Percentiles rank a stretch among this genome's conserved stretches.
Conservation (phyloP, 371 early-diverging fungal genomes). For the Mortierella sp. region DNA sequence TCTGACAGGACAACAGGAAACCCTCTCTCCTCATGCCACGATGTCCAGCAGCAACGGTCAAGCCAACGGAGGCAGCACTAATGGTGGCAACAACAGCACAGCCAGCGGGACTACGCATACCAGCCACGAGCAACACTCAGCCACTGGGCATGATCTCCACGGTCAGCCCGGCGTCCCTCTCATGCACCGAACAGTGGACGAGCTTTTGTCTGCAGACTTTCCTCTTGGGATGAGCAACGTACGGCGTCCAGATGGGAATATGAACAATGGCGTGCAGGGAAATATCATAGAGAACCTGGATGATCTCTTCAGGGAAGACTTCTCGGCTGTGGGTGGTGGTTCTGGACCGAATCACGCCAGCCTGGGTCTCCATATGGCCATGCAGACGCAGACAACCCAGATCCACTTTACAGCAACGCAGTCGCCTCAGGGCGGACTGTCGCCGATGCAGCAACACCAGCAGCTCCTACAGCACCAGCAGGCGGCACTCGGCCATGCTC, state of each 20-base stretch:
- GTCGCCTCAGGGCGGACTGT: constrained; percentile 17
- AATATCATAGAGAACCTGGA: constrained; percentile 50
- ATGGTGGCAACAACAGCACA: background rate
- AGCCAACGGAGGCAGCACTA: constrained; percentile 2
- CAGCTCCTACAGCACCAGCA: constrained; percentile 22
- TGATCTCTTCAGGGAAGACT: constrained; percentile 48
- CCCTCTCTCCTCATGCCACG: background rate
- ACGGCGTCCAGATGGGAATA: constrained; percentile 9
- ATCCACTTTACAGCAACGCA: constrained; percentile 20
- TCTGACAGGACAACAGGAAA: too few species aligned
- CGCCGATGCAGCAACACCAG: constrained; percentile 15
- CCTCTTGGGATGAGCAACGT: constrained; percentile 36
- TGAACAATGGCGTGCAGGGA: constrained; percentile 26
- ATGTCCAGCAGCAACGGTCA: constrained; percentile 27
- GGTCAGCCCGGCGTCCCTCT: constrained; percentile 27
- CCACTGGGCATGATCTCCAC: constrained; percentile 19
- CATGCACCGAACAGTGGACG: constrained; percentile 42
- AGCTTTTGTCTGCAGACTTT: constrained; percentile 45
- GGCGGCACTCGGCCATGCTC: constrained; percentile 6
- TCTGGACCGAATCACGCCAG: background rate
- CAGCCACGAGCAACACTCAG: constrained; percentile 11
- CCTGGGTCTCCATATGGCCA: background rate
- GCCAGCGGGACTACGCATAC: constrained; percentile 4
- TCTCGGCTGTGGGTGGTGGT: constrained; percentile 7
- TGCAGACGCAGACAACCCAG: constrained; percentile 8